Base-by-base conservation (phyloP, 2,329 filamentous ascomycete genomes). In the Magnaporthiopsis poae region DNA sequence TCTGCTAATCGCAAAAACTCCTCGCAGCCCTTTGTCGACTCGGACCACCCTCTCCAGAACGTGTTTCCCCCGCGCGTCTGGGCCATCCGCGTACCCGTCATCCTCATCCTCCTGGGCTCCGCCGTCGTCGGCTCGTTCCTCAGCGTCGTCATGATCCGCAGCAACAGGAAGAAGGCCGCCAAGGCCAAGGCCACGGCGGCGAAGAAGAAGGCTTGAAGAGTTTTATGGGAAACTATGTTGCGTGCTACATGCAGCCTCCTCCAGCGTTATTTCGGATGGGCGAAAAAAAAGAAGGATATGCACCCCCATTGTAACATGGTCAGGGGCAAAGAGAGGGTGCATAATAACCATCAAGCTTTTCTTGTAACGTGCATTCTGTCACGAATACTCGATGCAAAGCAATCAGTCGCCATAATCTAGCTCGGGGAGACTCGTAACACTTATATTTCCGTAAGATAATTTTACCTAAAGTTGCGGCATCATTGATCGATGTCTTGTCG, bases 51-150 rank as follows among this genome's bases (percentile, higher is more conserved):
- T 67, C 89, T 98, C 68, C 95, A 99, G 77, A 90, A 90, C 77
- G 85, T 98, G 81, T 99, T 99, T 82, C 95, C 92, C 69, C 94
- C 94, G 62, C 93, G 95, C 77, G 93, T 96, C 77, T 99, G 95
- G 95, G 95, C 95, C 68, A 96, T 99, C 77, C 93, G 95, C 77
- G 95, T 99, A 75, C 95, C 95, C 72, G 94, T 99, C 73, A 96
- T 99, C 77, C 88, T 99, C 72, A 89, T 97, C 70, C 88, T 99
- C 62, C 84, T 99, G 71, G 93, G 90, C 70, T 93, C 89, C 68
- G 92, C 95, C 68, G 92, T 99, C 68, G 94, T 99, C 69, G 95
- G 95, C 70, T 96, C 92, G 68, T 99, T 99, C 83, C 84, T 99
- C 72, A 90, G 90, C 74, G 88, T 96, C 75, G 94, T 99, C 75